Evolutionary conservation across 352 stramenopile species (phyloP), one percentile per base, ranked within the genome.

Genomic region (Pythium vanterpoolii): DNA sequence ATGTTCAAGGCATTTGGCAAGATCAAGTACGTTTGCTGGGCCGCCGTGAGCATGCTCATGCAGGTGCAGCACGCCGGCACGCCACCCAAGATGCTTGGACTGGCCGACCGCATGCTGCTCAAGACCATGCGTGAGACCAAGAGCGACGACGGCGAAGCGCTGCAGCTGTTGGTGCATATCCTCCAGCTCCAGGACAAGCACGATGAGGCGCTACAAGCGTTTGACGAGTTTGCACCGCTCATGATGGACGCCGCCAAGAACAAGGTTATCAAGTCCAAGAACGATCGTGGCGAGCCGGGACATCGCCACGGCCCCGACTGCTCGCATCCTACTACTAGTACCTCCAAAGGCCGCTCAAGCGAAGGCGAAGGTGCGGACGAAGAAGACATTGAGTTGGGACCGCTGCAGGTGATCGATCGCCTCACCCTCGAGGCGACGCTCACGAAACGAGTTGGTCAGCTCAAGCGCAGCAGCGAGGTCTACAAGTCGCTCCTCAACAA

Each of bases 21-120:
- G 26, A 64, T 79, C 31, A 90, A 89, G 64, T 90, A 90, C 68
- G 72, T 95, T 45, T 90, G 81, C 68, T 95, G 85, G 83, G 85
- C 83, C 9, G 77, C 78, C 42, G 57, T 90, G 50, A 88, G 82
- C 55, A 93, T 95, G 83, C 77, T 92, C 66, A 62, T 95, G 56
- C 83, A 93, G 68, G 81, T 95, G 60, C 64, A 89, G 53, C 81
- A 89, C 62, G 63, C 65, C 55, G 66, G 73, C 10, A 76, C 82
- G 23, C 81, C 85, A 0, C 30, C 78, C 19, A 85, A 87, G 44
- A 93, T 95, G 77, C 72, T 95, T 53, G 72, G 65, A 14, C 62
- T 95, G 48, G 86, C 82, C 8, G 82, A 93, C 53, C 77, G 77
- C 43, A 93, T 95, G 86, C 77, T 92, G 47, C 64, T 88, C 33